These are phyloP conservation scores for Neocallimastix lanati DNA, from an alignment of 192 early-diverging fungal genomes.

Conservation along the genomic window DNA sequence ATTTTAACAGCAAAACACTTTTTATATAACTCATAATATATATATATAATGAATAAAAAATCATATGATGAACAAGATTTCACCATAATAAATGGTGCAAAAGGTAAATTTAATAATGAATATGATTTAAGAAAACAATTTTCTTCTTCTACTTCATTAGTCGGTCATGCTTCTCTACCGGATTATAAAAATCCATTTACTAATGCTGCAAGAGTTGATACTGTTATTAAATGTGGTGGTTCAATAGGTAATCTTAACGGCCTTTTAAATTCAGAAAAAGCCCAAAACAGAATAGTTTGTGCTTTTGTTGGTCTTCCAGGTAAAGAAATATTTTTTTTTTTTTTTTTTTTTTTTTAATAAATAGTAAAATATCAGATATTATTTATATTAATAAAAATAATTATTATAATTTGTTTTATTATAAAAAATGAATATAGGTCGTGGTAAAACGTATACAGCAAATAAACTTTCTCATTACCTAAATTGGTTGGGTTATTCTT, in stretches of 20 bases:
- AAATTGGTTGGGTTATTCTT: constrained; percentile 81
- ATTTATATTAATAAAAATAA: too few species aligned
- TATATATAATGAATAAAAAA: too few species aligned
- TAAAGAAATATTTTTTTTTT: too few species aligned
- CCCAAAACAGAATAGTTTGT: not conserved
- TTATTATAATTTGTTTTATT: too few species aligned
- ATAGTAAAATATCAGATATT: too few species aligned
- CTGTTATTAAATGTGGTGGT: not conserved
- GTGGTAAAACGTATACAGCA: constrained; percentile 94
- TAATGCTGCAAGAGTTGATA: not conserved
- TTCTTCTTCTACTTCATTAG: not conserved
- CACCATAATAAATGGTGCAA: not conserved
- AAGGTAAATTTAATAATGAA: not conserved
- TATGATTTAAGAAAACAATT: not conserved
- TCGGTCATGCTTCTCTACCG: not conserved
- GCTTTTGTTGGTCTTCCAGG: not conserved
- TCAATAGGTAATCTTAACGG: not conserved
- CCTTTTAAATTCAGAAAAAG: not conserved
- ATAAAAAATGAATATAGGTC: too few species aligned
- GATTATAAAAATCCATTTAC: not conserved
- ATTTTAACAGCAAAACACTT: too few species aligned
- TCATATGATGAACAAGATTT: not conserved
- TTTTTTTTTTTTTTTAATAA: too few species aligned
- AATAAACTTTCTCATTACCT: constrained; percentile 72
- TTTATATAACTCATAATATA: too few species aligned